Evolutionary conservation across 495 filamentous ascomycete genomes (phyloP).

Genomic region (Entonaema liquescens): DNA sequence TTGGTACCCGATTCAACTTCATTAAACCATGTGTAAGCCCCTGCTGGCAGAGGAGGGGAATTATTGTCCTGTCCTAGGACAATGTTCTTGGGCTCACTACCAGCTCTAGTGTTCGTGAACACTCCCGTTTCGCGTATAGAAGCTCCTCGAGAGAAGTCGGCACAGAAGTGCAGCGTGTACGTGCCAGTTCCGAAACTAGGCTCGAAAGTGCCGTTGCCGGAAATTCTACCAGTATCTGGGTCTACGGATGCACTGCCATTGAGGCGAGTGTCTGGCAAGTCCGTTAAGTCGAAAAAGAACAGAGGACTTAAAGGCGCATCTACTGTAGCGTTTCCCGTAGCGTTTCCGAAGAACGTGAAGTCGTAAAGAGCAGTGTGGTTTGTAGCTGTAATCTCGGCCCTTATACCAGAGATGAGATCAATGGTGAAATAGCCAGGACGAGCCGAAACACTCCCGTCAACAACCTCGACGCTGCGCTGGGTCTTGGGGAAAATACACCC

Average conservation of each 20-base stretch:
- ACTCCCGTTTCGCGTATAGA: conserved; percentile 66
- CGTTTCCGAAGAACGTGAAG: conserved; percentile 65
- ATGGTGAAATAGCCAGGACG: conserved; percentile 71
- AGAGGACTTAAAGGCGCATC: conserved; percentile 62
- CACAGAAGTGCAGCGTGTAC: conserved; percentile 68
- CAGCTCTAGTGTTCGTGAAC: conserved; percentile 64
- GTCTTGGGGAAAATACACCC: conserved; percentile 65
- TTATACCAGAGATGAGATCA: conserved; percentile 62
- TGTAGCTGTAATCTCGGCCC: conserved; percentile 70
- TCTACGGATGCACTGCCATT: conserved; percentile 65
- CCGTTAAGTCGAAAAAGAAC: conserved; percentile 68
- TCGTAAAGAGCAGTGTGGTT: conserved; percentile 71
- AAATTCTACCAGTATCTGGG: conserved; percentile 63
- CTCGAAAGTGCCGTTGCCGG: conserved; percentile 66
- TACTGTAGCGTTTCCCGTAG: conserved; percentile 39
- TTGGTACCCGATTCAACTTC: conserved; percentile 51
- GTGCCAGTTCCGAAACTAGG: conserved; percentile 72
- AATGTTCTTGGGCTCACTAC: conserved; percentile 58
- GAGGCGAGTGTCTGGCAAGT: conserved; percentile 66
- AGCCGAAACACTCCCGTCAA: conserved; percentile 62
- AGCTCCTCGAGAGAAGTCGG: conserved; percentile 67
- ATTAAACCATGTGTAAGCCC: conserved; percentile 66
- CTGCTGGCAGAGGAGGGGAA: conserved; percentile 66
- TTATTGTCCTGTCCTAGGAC: conserved; percentile 62
- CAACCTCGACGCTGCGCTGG: conserved; percentile 54